Evolutionary conservation across 2,329 filamentous ascomycete genomes (phyloP).

Genomic region (Daldinia eschscholtzii): DNA sequence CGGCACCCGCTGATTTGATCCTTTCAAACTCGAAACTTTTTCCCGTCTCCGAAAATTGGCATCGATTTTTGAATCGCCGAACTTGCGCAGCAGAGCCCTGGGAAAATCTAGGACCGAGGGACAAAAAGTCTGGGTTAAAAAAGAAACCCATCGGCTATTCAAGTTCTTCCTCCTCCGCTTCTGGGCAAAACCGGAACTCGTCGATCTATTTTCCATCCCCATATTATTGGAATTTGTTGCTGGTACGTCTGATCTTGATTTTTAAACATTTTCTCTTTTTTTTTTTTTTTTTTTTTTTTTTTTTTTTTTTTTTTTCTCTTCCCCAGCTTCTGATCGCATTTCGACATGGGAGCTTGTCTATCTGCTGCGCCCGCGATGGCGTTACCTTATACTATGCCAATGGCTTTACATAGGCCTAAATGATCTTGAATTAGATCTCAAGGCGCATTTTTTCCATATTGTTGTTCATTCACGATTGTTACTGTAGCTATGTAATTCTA

Average conservation of each 20-base stretch:
- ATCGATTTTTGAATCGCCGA: constrained; percentile 16
- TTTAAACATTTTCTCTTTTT: constrained; percentile 13
- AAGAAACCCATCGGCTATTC: constrained; percentile 44
- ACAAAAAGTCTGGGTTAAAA: constrained; percentile 16
- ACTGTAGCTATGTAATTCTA: constrained; percentile 37
- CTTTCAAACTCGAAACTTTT: constrained; percentile 45
- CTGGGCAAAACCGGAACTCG: constrained; percentile 45
- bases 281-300: constrained; percentile 6
- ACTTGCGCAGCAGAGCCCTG: constrained; percentile 9
- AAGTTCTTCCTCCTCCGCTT: constrained; percentile 50
- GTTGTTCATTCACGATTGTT: constrained; percentile 11
- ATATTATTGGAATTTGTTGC: constrained; percentile 41
- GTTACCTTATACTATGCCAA: constrained; percentile 19
- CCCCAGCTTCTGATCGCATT: constrained; percentile 25
- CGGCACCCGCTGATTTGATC: constrained; percentile 43
- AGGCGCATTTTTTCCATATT: constrained; percentile 11
- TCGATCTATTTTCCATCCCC: constrained; percentile 51
- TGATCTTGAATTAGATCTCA: constrained; percentile 19
- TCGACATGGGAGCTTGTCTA: constrained; percentile 28
- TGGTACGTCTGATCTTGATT: constrained; percentile 35
- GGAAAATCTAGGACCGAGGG: constrained; percentile 21
- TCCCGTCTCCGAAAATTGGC: constrained; percentile 45
- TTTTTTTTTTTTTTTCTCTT: no score
- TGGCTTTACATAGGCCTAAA: constrained; percentile 26
- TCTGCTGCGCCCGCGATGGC: constrained; percentile 23